Base-by-base conservation (phyloP, 352 stramenopile genomes). In the Globisporangium ultimum region DNA sequence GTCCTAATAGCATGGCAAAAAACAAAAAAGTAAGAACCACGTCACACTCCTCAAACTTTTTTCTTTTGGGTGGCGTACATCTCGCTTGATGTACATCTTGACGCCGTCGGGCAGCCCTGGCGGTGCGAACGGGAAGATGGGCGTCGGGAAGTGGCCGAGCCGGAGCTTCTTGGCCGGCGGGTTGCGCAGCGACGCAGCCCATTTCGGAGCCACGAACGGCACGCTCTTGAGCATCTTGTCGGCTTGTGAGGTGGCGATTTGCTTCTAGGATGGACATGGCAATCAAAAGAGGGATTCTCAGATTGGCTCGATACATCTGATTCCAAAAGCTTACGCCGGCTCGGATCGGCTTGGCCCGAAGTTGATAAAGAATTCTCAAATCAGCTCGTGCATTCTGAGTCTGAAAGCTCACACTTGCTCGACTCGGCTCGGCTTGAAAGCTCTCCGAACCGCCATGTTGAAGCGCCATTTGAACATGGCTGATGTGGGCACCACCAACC, bases 31-130 rank as follows among this genome's bases (percentile, higher is more conserved):
- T 22, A 5, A 24, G 4, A 11, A 10, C n/a, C 5, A 65, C 28
- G 28, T 10, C 28, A 36, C 28, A 28, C 2, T 28, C 24, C 24
- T 5, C 24, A 5, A 28, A 5, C 2, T 2, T 28, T 28, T 5
- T 5, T 5, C 24, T 5, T 28, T 2, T 28, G 24, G 28, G 28
- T 10, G 3, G 7, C 28, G 28, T 60, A 88, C 78, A 65, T 94
- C 85, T 57, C 85, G 85, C 66, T 94, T 94, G 70, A 94, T 88
- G 68, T 84, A 89, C 68, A 94, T 78, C 38, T 71, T 81, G 41
- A 94, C 79, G 40, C 74, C 83, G 3, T 78, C 53, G 3, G 85
- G 85, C 21, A 94, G 58, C 1, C 79, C 84, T 6, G 82, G 84
- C n/a, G 84, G 82, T 0, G 63, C 57, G 43, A 94, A 91, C 0